A percentile compares a stretch with the other conserved stretches of the same genome.
Conservation (phyloP, 345 rosid species). For the Salix purpurea region DNA sequence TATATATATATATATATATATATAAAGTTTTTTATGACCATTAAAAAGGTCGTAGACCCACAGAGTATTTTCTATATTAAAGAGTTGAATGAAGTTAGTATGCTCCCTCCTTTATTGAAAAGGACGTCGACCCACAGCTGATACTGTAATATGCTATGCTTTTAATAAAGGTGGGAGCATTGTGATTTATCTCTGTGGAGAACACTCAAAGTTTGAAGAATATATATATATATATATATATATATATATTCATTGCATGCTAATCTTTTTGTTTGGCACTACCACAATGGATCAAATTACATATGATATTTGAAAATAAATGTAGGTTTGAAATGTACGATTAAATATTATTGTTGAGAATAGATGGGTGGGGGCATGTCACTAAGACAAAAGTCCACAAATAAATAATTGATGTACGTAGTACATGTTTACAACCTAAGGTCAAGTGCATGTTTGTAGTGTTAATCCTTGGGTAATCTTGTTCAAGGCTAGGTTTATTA, state of each 20-base stretch:
- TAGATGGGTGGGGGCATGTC: constrained; percentile 12
- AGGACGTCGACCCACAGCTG: neutral
- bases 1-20: too few species aligned
- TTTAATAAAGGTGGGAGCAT: neutral
- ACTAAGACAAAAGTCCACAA: constrained; percentile 1
- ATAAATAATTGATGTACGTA: constrained; percentile 10
- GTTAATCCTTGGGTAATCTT: neutral
- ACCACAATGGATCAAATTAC: neutral
- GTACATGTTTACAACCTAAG: neutral
- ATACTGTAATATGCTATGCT: neutral
- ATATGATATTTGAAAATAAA: neutral
- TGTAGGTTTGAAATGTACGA: neutral
- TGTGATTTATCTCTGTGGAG: neutral
- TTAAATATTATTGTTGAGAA: neutral
- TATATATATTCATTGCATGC: neutral
- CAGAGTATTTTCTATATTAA: neutral
- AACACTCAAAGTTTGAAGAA: neutral
- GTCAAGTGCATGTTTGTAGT: constrained; percentile 12
- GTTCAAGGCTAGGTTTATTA: neutral
- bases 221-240: too few species aligned
- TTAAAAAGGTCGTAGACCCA: neutral
- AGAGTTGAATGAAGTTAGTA: neutral
- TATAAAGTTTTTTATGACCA: neutral
- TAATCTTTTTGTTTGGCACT: neutral
- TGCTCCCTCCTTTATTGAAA: too few species aligned